These are phyloP conservation scores for Pleomassaria siparia DNA, from an alignment of 2,329 filamentous ascomycete genomes.

Conservation along the genomic window DNA sequence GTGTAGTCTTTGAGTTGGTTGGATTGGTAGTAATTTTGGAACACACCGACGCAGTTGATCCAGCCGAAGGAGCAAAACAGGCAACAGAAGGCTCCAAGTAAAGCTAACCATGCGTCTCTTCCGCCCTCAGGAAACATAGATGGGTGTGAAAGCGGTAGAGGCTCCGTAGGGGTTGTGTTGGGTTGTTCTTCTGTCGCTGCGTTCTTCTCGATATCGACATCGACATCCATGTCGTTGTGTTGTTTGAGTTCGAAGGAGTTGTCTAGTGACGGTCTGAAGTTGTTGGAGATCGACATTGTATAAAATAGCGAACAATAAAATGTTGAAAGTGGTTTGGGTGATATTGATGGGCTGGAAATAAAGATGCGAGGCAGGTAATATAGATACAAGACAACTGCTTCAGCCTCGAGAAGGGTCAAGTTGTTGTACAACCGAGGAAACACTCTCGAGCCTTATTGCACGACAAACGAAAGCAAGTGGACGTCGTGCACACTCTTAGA, in stretches of 20 bases:
- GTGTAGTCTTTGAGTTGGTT: conserved; percentile 45
- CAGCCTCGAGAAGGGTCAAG: too few relatives aligned
- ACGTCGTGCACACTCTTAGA: too few relatives aligned
- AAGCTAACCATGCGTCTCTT: conserved; percentile 35
- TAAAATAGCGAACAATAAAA: too few relatives aligned
- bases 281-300: conserved; percentile 16
- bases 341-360: too few relatives aligned
- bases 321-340: too few relatives aligned
- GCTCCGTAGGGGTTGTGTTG: not conserved
- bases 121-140: conserved; percentile 43
- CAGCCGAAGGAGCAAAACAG: conserved; percentile 42
- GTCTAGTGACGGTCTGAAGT: conserved; percentile 17
- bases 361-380: too few relatives aligned
- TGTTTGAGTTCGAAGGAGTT: conserved; percentile 9
- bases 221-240: not conserved
- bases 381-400: too few relatives aligned
- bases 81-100: conserved; percentile 30
- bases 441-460: too few relatives aligned
- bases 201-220: not conserved
- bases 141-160: conserved; percentile 19
- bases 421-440: too few relatives aligned
- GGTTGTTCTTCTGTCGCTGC: not conserved
- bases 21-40: conserved; percentile 50
- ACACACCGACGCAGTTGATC: conserved; percentile 44
- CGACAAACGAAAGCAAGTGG: too few relatives aligned